Evolutionary conservation across 1,139 yeast species (phyloP), one percentile per base, ranked within the genome.

Genomic region (Hemisphaericaspora xylanilytica): DNA sequence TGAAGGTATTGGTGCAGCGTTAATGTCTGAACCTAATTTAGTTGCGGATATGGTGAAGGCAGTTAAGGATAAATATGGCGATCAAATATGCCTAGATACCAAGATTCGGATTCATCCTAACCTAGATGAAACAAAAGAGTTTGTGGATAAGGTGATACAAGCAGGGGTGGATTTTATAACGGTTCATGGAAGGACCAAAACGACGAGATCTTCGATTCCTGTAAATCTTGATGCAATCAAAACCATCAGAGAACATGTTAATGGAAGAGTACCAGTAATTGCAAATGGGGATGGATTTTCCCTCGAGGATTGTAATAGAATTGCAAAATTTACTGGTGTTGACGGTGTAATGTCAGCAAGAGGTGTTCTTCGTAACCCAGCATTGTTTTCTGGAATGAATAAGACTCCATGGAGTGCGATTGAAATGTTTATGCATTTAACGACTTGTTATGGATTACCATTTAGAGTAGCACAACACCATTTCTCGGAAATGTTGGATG

Each of bases 271-370:
- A 0, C 97, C 97, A 0, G 90, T 94, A 0, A 83, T 92, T 11
- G 97, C 98, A 2, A 94, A 94, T 55, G 98, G 98, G 9, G 98
- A 94, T 61, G 92, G 96, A 50, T 85, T 85, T 52, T 61, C 77
- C 1, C 63, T 80, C 25, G 67, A 69, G 12, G 96, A 88, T 56
- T 82, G 86, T 16, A 51, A 67, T 25, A 58, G 59, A 16, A 89
- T 90, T 24, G 78, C 79, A 0, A 67, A 75, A 13, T 58, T 59
- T 35, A 89, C 97, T 0, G 85, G 85, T 1, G 89, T 80, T 25
- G 94, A 88, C 55, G 98, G 97, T 5, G 85, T 92, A 5, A 92
- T 92, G 98, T 85, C 97, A 1, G 98, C 88, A 1, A 68, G 98
- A 47, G 98, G 98, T 0, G 69, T 88, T 3, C 67, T 92, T 39